Percentiles rank a stretch among this genome's conserved stretches.
Evolutionary conservation across 2,329 filamentous ascomycete species (phyloP).

Genomic region (Trichoderma koningii): DNA sequence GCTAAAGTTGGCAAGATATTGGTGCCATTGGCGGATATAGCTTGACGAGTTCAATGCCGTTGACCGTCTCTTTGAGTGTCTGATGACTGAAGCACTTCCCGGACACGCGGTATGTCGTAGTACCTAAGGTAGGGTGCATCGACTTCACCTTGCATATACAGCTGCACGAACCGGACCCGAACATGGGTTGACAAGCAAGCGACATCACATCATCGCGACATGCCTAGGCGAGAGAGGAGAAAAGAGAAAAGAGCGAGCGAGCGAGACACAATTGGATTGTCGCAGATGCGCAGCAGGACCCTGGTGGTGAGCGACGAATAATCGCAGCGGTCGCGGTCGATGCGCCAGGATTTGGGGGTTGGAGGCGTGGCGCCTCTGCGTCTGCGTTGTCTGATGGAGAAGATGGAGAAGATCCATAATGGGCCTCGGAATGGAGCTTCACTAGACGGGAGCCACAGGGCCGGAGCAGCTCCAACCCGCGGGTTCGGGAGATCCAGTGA

Average conservation of each 20-base stretch:
- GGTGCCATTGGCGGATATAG: not conserved
- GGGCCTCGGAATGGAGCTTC: not conserved
- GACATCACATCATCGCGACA: constrained; percentile 23
- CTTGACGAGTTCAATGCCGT: not conserved
- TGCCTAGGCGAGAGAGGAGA: not conserved
- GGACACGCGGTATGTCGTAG: not conserved
- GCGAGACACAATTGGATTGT: not conserved
- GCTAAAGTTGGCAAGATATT: too few species aligned
- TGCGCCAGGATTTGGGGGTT: constrained; percentile 2
- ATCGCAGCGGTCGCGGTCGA: not conserved
- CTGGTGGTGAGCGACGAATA: constrained; percentile 7
- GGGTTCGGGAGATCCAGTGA: constrained; percentile 17
- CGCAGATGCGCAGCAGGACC: not conserved
- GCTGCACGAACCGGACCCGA: not conserved
- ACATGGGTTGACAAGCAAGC: constrained; percentile 3
- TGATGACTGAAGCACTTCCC: too few species aligned
- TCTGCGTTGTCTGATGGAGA: not conserved
- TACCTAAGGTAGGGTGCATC: not conserved
- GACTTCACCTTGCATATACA: not conserved
- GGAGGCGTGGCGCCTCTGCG: constrained; percentile 3
- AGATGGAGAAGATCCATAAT: not conserved
- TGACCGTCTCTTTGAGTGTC: not conserved
- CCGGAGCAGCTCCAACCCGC: constrained; percentile 3
- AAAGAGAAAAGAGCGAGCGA: not conserved
- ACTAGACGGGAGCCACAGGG: constrained; percentile 14